Evolutionary conservation across 1,284 basidiomycete genomes (phyloP).

Genomic region (Ganoderma boninense): DNA sequence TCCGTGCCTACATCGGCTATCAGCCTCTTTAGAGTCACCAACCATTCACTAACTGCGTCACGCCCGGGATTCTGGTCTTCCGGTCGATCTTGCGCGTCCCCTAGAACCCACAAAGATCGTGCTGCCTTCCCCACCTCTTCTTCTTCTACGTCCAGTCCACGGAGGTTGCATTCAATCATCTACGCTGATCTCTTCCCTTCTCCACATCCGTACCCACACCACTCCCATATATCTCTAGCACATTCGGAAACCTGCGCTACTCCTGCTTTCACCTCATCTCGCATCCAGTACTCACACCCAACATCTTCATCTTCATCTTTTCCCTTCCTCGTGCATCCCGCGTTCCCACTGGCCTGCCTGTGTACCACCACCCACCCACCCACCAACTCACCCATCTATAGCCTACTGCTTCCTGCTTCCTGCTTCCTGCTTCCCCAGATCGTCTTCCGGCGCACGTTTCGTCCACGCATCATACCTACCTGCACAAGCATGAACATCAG

Average conservation of each 20-base stretch:
- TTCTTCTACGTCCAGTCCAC: not conserved
- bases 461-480: not conserved
- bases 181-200: not conserved
- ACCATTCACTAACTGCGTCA: not conserved
- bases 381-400: constrained; percentile 3
- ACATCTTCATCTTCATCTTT: too few species aligned
- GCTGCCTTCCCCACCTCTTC: too few species aligned
- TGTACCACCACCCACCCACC: constrained; percentile 11
- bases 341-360: not conserved
- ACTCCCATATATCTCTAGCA: constrained; percentile 3
- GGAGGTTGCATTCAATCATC: not conserved
- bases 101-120: not conserved
- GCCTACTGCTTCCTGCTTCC: not conserved
- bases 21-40: not conserved
- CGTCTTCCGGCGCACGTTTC: not conserved
- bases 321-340: not conserved
- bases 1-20: constrained; percentile 6
- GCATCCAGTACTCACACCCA: not conserved
- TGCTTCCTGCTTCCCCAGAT: too few species aligned
- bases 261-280: constrained; percentile 9
- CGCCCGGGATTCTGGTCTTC: not conserved
- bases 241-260: too few species aligned
- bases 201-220: not conserved
- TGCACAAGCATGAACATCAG: not conserved
- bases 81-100: not conserved